Evolutionary conservation across 2,329 filamentous ascomycete genomes (phyloP).

Genomic region (Neobulgaria alba): DNA sequence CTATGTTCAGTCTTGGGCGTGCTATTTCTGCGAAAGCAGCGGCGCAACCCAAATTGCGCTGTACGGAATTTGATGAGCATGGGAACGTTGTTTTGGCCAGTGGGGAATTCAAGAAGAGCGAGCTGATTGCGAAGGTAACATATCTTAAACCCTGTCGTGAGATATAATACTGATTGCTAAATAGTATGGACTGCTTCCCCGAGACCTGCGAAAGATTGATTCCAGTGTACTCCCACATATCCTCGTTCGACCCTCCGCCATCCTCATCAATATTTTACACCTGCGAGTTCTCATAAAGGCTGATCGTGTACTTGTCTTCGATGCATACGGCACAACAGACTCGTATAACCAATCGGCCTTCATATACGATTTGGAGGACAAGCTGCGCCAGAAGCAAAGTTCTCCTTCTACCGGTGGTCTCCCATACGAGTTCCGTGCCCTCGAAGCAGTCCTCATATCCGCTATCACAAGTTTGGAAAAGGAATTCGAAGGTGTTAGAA

Average conservation of each 20-base stretch:
- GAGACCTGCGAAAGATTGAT: conserved; percentile 95
- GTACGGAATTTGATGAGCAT: conserved; percentile 89
- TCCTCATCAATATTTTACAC: conserved; percentile 93
- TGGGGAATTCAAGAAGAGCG: conserved; percentile 94
- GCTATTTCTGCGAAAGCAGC: conserved; percentile 67
- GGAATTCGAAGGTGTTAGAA: conserved; percentile 88
- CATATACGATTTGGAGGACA: conserved; percentile 94
- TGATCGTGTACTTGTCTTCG: conserved; percentile 89
- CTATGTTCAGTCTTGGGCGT: conserved; percentile 61
- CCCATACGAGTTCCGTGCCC: conserved; percentile 90
- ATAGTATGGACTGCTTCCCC: conserved; percentile 83
- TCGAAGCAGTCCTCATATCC: conserved; percentile 90
- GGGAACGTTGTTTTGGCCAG: conserved; percentile 89
- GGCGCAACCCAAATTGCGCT: conserved; percentile 77
- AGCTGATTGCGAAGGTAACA: conserved; percentile 82
- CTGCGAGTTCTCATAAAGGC: conserved; percentile 92
- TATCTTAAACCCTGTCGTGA: conserved; percentile 10
- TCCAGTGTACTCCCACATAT: conserved; percentile 94
- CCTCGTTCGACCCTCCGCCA: conserved; percentile 83
- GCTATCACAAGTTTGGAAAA: conserved; percentile 87
- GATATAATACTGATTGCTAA: conserved; percentile 9
- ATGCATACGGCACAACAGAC: conserved; percentile 89
- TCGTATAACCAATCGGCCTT: conserved; percentile 94
- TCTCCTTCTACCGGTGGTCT: conserved; percentile 53
- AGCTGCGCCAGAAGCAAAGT: conserved; percentile 70